Percentiles rank a stretch among this genome's conserved stretches.
phyloP scores from a whole-genome alignment of 108 stramenopile genomes.

The Fistulifera solaris region DNA sequence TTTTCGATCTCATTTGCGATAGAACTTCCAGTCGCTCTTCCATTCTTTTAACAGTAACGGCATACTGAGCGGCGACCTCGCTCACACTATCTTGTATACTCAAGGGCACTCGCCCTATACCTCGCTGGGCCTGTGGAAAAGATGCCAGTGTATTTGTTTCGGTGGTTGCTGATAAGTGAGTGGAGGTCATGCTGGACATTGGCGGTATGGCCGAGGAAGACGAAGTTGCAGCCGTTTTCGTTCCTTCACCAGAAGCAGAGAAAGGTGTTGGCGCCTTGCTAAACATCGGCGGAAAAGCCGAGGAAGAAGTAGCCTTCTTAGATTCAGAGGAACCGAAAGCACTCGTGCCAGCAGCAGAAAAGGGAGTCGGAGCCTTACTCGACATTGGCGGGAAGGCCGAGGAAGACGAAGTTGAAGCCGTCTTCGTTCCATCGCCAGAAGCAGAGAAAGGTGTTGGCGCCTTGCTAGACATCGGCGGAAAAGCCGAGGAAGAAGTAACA shows the following conservation, averaged over 20 bases:
- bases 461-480: slow-evolving; percentile 44
- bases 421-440: not conserved
- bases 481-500: slow-evolving; percentile 14
- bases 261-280: slow-evolving; percentile 38
- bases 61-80: too few relatives aligned
- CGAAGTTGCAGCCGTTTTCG: slow-evolving; percentile 17
- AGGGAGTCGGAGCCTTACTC: slow-evolving; percentile 36
- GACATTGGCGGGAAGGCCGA: slow-evolving; percentile 52
- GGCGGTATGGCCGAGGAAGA: slow-evolving; percentile 19
- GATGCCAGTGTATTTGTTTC: too few relatives aligned
- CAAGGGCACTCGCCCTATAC: slow-evolving; percentile 25
- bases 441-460: slow-evolving; percentile 36
- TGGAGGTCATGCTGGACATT: slow-evolving; percentile 15
- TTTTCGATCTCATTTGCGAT: not conserved
- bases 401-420: slow-evolving; percentile 9
- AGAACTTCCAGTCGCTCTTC: slow-evolving; percentile 11
- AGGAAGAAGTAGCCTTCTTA: slow-evolving; percentile 2
- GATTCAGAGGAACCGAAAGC: slow-evolving; percentile 33
- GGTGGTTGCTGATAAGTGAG: too few relatives aligned
- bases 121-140: slow-evolving; percentile 24
- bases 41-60: not conserved
- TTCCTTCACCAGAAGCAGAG: not conserved
- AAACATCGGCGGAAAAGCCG: slow-evolving; percentile 51
- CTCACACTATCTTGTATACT: slow-evolving; percentile 3
- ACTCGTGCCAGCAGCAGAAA: slow-evolving; percentile 7